These are phyloP conservation scores for Xerocomus potaroensis DNA, from an alignment of 768 basidiomycete genomes.

Conservation along the genomic window DNA sequence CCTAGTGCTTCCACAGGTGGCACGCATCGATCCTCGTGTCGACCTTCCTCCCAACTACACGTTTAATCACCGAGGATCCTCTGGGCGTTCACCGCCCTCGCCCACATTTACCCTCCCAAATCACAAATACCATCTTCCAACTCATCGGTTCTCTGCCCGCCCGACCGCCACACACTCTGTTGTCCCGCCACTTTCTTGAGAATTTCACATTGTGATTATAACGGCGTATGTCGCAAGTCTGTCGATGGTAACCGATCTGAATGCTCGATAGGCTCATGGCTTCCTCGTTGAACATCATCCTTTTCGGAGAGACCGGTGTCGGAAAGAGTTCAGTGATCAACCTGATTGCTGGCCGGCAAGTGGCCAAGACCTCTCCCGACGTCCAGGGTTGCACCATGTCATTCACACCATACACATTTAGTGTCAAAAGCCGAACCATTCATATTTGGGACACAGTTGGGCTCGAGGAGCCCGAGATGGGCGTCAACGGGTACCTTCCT, in stretches of 20 bases:
- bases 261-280: constrained; percentile 9
- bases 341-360: constrained; percentile 24
- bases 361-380: constrained; percentile 25
- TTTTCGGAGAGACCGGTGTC: constrained; percentile 43
- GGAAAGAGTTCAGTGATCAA: constrained; percentile 35
- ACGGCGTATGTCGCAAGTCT: neutral
- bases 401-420: constrained; percentile 25
- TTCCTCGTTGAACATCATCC: constrained; percentile 33
- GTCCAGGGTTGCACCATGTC: constrained; percentile 38
- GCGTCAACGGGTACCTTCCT: constrained; percentile 22
- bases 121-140: constrained; percentile 6
- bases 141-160: too few species aligned
- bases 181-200: neutral
- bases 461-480: constrained; percentile 30
- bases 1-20: neutral
- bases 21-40: constrained; percentile 5
- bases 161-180: too few species aligned
- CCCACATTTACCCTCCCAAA: neutral
- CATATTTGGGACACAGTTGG: constrained; percentile 35
- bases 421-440: constrained; percentile 13
- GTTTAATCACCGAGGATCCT: constrained; percentile 8
- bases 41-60: neutral
- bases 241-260: neutral
- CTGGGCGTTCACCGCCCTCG: constrained; percentile 1
- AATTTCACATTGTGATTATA: neutral